phyloP scores from a whole-genome alignment of 768 basidiomycete genomes.

The Gloeostereum incarnatum region DNA sequence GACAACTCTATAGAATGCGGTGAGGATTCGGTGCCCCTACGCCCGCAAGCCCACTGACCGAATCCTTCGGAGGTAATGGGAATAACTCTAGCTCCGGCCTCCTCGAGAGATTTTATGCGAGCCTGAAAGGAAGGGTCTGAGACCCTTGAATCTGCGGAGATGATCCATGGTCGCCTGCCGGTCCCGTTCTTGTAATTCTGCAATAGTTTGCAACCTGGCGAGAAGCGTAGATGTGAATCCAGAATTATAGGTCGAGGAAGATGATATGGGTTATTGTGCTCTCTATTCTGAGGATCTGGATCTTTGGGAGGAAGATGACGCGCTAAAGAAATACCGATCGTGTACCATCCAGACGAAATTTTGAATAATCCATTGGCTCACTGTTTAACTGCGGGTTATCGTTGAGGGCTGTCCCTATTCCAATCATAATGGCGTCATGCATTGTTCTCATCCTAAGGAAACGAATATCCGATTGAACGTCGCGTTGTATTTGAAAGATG shows the following conservation, averaged over 20 bases:
- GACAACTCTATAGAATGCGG: slow-evolving; percentile 27
- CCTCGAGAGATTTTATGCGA: slow-evolving; percentile 37
- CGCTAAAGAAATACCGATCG: slow-evolving; percentile 23
- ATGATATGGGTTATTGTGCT: slow-evolving; percentile 22
- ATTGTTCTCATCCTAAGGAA: slow-evolving; percentile 77
- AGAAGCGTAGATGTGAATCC: slow-evolving; percentile 65
- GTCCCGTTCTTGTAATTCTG: slow-evolving; percentile 46
- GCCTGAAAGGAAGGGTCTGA: slow-evolving; percentile 14
- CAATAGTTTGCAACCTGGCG: slow-evolving; percentile 60
- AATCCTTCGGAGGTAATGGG: slow-evolving; percentile 21
- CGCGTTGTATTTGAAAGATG: not conserved
- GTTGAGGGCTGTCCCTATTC: slow-evolving; percentile 81
- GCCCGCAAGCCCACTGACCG: not conserved
- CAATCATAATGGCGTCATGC: slow-evolving; percentile 91
- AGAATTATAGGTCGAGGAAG: slow-evolving; percentile 82
- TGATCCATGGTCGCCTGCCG: slow-evolving; percentile 67
- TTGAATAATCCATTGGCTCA: slow-evolving; percentile 15
- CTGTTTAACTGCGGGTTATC: slow-evolving; percentile 96
- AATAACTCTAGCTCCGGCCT: slow-evolving; percentile 61
- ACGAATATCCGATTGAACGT: not conserved
- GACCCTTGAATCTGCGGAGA: slow-evolving; percentile 30
- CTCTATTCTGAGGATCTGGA: slow-evolving; percentile 11
- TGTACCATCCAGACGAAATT: not conserved
- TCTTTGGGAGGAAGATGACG: slow-evolving; percentile 42
- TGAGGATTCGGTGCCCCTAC: not conserved